Conservation (phyloP, 768 basidiomycete genomes). For the Daedalea quercina region DNA sequence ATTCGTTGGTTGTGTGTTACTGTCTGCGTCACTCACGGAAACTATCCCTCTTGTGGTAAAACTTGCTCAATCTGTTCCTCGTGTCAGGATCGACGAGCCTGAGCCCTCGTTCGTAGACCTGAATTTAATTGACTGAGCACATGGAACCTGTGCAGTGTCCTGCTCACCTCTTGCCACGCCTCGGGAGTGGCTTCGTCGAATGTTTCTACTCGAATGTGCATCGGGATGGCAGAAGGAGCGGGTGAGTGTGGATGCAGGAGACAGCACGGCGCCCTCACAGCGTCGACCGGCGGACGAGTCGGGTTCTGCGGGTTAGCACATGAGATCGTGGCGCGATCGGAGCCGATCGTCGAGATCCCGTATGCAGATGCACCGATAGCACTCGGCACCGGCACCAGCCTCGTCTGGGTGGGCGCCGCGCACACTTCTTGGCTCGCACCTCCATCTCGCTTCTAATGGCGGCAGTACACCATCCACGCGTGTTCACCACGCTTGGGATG, state of each 20-base stretch:
- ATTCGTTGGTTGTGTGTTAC: background rate
- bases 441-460: background rate
- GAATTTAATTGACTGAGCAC: background rate
- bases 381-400: too few relatives aligned
- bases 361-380: too few relatives aligned
- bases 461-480: background rate
- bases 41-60: slow-evolving; percentile 67
- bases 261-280: too few relatives aligned
- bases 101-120: slow-evolving; percentile 59
- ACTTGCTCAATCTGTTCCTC: slow-evolving; percentile 51
- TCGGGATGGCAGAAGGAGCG: slow-evolving; percentile 7
- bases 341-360: background rate
- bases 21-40: slow-evolving; percentile 46
- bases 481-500: slow-evolving; percentile 74
- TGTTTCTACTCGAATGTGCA: slow-evolving; percentile 37
- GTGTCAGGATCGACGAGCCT: slow-evolving; percentile 51
- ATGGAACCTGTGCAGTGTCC: background rate
- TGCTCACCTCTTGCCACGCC: slow-evolving; percentile 29
- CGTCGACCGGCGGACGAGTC: background rate
- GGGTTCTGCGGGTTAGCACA: background rate
- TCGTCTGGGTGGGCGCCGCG: background rate
- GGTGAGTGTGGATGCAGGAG: background rate
- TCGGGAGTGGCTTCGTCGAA: slow-evolving; percentile 28
- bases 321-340: background rate
- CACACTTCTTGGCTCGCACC: background rate